phyloP scores from a whole-genome alignment of 2,329 filamentous ascomycete genomes.

The Pyrenochaeta sp. region DNA sequence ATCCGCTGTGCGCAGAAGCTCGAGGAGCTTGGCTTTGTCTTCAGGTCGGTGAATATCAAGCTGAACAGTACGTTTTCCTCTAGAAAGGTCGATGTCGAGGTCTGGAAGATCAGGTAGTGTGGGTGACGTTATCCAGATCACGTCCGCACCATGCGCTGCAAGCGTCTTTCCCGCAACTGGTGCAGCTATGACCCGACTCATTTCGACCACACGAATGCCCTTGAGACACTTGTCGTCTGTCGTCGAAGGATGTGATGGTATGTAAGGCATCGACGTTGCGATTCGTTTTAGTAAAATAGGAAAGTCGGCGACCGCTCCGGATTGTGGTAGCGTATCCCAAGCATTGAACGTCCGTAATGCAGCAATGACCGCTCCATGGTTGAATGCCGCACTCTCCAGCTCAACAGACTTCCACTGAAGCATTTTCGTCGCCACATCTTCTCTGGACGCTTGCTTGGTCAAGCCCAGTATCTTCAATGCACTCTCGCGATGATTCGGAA shows the following conservation, averaged over 20 bases:
- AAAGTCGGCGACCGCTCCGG: slow-evolving; percentile 53
- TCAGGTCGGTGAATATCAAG: slow-evolving; percentile 58
- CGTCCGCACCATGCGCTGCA: slow-evolving; percentile 57
- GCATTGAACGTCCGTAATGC: slow-evolving; percentile 60
- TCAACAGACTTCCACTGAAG: slow-evolving; percentile 55
- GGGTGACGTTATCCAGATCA: slow-evolving; percentile 57
- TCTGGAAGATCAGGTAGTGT: slow-evolving; percentile 53
- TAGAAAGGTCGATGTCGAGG: slow-evolving; percentile 54
- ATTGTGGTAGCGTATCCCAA: slow-evolving; percentile 63
- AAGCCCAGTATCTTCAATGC: slow-evolving; percentile 57
- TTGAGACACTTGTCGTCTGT: slow-evolving; percentile 43
- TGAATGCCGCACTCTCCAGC: slow-evolving; percentile 57
- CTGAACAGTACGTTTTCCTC: slow-evolving; percentile 58
- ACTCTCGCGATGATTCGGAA: slow-evolving; percentile 60
- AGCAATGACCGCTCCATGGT: slow-evolving; percentile 56
- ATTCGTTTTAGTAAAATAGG: slow-evolving; percentile 58
- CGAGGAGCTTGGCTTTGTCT: slow-evolving; percentile 52
- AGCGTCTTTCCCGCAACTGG: slow-evolving; percentile 54
- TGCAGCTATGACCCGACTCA: slow-evolving; percentile 57
- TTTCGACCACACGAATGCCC: slow-evolving; percentile 53
- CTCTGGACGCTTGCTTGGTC: slow-evolving; percentile 39
- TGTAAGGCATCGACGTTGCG: slow-evolving; percentile 15
- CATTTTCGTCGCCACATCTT: slow-evolving; percentile 52
- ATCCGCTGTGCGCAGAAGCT: slow-evolving; percentile 60
- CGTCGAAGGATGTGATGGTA: slow-evolving; percentile 1